A percentile compares a stretch with the other conserved stretches of the same genome.
Evolutionary conservation across 805 yeast species (phyloP).

Genomic region (Candida qinlingensis): DNA sequence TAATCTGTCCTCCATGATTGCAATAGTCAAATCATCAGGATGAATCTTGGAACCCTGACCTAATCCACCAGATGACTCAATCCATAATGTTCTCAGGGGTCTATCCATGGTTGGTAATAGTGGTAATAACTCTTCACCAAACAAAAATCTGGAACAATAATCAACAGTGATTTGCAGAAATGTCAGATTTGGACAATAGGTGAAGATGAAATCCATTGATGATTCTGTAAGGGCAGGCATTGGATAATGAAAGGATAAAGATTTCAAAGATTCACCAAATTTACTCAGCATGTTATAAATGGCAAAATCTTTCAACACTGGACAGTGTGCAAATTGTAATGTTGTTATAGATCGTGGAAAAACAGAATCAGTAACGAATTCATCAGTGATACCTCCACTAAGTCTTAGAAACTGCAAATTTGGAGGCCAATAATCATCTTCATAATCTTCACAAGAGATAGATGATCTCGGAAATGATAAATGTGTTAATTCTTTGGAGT

Average conservation of each 20-base stretch:
- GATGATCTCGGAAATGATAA: conserved; percentile 88
- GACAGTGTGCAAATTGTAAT: conserved; percentile 84
- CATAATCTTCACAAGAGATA: conserved; percentile 54
- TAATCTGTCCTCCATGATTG: conserved; percentile 70
- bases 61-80: conserved; percentile 81
- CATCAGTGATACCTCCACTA: conserved; percentile 87
- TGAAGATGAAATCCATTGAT: conserved; percentile 68
- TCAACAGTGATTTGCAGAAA: conserved; percentile 73
- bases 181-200: conserved; percentile 68
- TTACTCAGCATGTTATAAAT: conserved; percentile 54
- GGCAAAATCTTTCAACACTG: conserved; percentile 61
- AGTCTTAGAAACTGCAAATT: conserved; percentile 64
- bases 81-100: conserved; percentile 56
- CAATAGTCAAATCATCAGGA: conserved; percentile 85
- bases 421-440: conserved; percentile 72
- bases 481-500: conserved; percentile 58
- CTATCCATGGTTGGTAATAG: conserved; percentile 26
- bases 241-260: conserved; percentile 74
- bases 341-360: conserved; percentile 70
- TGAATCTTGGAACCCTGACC: conserved; percentile 81
- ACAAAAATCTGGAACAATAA: conserved; percentile 51
- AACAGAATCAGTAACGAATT: conserved; percentile 60
- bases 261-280: conserved; percentile 60
- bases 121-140: conserved; percentile 39
- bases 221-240: conserved; percentile 72